phyloP scores from a whole-genome alignment of 129 eudicot genomes.

The Cynara cardunculus region DNA sequence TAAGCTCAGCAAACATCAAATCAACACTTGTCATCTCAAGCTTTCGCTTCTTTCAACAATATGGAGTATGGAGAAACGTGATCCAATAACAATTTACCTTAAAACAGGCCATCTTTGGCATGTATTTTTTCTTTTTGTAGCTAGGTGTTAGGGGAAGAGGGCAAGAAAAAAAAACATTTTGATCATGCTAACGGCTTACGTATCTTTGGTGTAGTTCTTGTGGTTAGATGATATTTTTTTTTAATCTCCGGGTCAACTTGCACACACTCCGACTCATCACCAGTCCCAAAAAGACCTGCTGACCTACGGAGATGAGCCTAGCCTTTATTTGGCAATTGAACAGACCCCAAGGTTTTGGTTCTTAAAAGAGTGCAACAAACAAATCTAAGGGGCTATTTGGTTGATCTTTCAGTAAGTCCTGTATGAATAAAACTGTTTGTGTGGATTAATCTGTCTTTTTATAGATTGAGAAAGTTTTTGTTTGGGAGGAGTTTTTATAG shows the following conservation, averaged over 20 bases:
- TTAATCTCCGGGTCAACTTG: background rate
- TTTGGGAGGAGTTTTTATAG: background rate
- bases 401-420: background rate
- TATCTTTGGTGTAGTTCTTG: background rate
- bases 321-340: background rate
- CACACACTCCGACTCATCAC: background rate
- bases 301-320: background rate
- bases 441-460: no score
- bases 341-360: background rate
- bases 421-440: background rate
- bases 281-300: background rate
- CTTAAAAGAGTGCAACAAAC: background rate
- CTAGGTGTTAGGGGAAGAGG: no score
- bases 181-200: background rate
- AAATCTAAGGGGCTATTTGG: background rate
- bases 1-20: no score
- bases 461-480: background rate
- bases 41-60: no score
- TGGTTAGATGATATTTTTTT: background rate
- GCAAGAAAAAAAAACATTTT: background rate
- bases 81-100: no score
- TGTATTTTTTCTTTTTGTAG: no score
- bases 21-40: no score
- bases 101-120: no score
- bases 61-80: no score